Evolutionary conservation across 2,329 filamentous ascomycete species (phyloP).

Genomic region (Pseudogymnoascus sp.): DNA sequence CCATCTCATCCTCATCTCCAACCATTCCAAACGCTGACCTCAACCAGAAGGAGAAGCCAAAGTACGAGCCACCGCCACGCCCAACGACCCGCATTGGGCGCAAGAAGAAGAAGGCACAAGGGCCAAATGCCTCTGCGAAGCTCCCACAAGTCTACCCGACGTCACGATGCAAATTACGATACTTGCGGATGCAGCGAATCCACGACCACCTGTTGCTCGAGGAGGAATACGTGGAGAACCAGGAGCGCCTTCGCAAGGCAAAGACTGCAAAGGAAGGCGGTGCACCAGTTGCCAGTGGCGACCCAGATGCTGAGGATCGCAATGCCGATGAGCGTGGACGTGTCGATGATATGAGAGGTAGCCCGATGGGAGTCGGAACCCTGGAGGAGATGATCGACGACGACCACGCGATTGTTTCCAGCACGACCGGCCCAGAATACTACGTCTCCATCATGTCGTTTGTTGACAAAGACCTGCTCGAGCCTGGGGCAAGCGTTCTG

Average conservation of each 20-base stretch:
- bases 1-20: neutral
- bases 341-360: conserved; percentile 97
- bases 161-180: conserved; percentile 92
- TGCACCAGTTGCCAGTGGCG: conserved; percentile 50
- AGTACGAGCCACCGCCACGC: conserved; percentile 97
- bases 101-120: conserved; percentile 95
- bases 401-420: conserved; percentile 96
- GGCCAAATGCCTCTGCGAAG: conserved; percentile 90
- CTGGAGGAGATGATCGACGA: conserved; percentile 98
- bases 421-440: conserved; percentile 94
- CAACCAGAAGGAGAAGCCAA: conserved; percentile 93
- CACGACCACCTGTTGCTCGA: conserved; percentile 95
- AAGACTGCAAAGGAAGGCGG: conserved; percentile 69
- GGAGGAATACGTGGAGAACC: conserved; percentile 98
- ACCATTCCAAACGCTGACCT: neutral
- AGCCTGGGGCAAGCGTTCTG: conserved; percentile 90
- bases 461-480: conserved; percentile 95
- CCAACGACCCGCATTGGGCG: conserved; percentile 94
- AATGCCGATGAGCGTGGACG: conserved; percentile 91
- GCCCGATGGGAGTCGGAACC: conserved; percentile 96
- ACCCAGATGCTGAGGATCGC: conserved; percentile 68
- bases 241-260: conserved; percentile 88
- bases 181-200: conserved; percentile 95
- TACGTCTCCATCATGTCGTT: conserved; percentile 99
- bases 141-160: conserved; percentile 90